Evolutionary conservation across 2,329 filamentous ascomycete species (phyloP).

Genomic region (Balansia obtecta): DNA sequence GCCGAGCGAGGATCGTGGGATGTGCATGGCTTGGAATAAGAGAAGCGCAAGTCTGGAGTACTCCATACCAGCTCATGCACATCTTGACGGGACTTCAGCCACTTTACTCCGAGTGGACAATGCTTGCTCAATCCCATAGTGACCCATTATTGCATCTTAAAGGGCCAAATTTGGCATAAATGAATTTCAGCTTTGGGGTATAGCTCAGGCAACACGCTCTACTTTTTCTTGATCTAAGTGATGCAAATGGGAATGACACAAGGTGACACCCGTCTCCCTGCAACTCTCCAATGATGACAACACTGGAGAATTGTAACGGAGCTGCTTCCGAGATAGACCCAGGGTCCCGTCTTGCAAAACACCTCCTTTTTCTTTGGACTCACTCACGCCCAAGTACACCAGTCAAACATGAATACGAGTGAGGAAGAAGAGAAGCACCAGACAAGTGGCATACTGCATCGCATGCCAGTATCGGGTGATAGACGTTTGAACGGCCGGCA

Average conservation of each 20-base stretch:
- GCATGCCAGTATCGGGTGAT: background rate
- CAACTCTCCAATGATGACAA: too few species aligned
- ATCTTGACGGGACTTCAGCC: background rate
- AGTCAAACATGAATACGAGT: too few species aligned
- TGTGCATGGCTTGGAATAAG: slow-evolving; percentile 2
- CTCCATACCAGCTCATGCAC: background rate
- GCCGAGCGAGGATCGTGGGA: slow-evolving; percentile 2
- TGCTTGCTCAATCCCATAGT: background rate
- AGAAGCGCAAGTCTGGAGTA: background rate
- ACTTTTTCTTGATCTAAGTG: background rate
- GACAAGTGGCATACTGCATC: background rate
- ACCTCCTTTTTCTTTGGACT: background rate
- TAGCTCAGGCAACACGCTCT: background rate
- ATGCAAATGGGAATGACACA: background rate
- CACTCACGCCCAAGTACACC: background rate
- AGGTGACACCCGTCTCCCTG: background rate
- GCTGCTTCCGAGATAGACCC: background rate
- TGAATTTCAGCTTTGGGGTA: background rate
- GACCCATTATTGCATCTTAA: background rate
- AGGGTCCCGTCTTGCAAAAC: background rate
- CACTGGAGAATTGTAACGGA: background rate
- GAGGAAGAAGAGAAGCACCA: background rate
- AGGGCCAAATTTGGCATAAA: background rate
- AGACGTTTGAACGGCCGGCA: background rate
- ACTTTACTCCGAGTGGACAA: background rate